Evolutionary conservation across 1,284 basidiomycete genomes (phyloP), one percentile per base, ranked within the genome.

Genomic region (Trichosporon sp.): DNA sequence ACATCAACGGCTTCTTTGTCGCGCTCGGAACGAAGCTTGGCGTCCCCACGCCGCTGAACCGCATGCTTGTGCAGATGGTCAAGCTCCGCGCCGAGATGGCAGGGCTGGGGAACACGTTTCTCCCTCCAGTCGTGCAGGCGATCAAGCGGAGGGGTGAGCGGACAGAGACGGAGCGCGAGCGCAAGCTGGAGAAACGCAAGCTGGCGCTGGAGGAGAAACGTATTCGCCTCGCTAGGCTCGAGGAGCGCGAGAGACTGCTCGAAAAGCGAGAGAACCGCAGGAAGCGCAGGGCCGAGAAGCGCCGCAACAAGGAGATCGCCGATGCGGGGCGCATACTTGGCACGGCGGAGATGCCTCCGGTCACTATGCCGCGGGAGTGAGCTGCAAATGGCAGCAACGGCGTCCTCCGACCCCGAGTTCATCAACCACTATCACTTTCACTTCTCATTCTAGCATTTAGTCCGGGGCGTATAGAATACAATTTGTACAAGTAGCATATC

Each of bases 1-100:
- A 84, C 73, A 85, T 98, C 75, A 95, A 93, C 71, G 95, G 95
- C 7, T 92, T 95, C 77, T 78, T 99, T 56, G 74, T 87, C 25
- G 81, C 81, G 10, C 80, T 95, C 6, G 95, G 90, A 8, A 71
- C 80, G 56, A 80, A 83, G 46, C 85, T 89, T 70, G 81, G 82
- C 4, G 82, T 95, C 34, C 78, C 80, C 9, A 89, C 88, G 71
- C 87, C 88, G 0, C 81, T 84, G 13, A 91, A 87, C 69, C 79
- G 84, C 21, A 82, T 85, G 56, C 78, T 96, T 56, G 77, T 84
- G 21, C 82, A 88, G 61, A 81, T 95, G 74, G 80, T 90, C 62
- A 83, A 84, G 69, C 82, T 87, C 59, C 82, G 82, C 69, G 71
- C 77, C 58, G 72, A 76, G 67, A 65, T 76, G 54, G 67, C 60